Conservation (phyloP, 2,329 filamentous ascomycete genomes). For the Hypoxylon sp. region DNA sequence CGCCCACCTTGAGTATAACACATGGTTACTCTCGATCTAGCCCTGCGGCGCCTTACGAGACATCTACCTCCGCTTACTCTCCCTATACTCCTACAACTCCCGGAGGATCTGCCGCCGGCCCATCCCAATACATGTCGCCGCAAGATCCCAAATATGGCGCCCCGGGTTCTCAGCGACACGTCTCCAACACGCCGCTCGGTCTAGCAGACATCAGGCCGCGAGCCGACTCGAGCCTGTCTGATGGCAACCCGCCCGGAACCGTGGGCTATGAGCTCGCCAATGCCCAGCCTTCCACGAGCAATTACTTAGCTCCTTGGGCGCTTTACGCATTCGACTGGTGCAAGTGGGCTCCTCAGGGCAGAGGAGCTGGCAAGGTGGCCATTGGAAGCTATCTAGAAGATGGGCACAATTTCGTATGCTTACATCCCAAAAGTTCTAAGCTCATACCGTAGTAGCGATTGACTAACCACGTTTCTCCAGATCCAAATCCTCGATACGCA, state of each 20-base stretch:
- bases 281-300: slow-evolving; percentile 81
- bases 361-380: slow-evolving; percentile 90
- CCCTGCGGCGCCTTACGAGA: slow-evolving; percentile 74
- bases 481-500: slow-evolving; percentile 98
- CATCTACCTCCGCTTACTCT: slow-evolving; percentile 66
- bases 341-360: slow-evolving; percentile 90
- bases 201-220: slow-evolving; percentile 92
- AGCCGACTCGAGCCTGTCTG: slow-evolving; percentile 84
- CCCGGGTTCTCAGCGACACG: slow-evolving; percentile 71
- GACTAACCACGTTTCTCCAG: slow-evolving; percentile 61
- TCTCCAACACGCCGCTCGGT: slow-evolving; percentile 89
- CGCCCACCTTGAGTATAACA: slow-evolving; percentile 73
- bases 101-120: slow-evolving; percentile 63
- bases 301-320: slow-evolving; percentile 93
- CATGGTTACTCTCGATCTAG: slow-evolving; percentile 90
- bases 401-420: slow-evolving; percentile 92
- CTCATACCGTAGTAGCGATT: slow-evolving; percentile 21
- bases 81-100: slow-evolving; percentile 76
- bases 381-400: slow-evolving; percentile 97
- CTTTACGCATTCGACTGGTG: slow-evolving; percentile 99
- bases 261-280: slow-evolving; percentile 76
- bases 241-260: slow-evolving; percentile 75
- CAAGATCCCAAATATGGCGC: slow-evolving; percentile 69
- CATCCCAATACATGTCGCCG: slow-evolving; percentile 76
- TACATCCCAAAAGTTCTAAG: slow-evolving; percentile 1